Evolutionary conservation across 2,329 filamentous ascomycete species (phyloP), one percentile per base, ranked within the genome.

Genomic region (Leptoxyphium fumago): DNA sequence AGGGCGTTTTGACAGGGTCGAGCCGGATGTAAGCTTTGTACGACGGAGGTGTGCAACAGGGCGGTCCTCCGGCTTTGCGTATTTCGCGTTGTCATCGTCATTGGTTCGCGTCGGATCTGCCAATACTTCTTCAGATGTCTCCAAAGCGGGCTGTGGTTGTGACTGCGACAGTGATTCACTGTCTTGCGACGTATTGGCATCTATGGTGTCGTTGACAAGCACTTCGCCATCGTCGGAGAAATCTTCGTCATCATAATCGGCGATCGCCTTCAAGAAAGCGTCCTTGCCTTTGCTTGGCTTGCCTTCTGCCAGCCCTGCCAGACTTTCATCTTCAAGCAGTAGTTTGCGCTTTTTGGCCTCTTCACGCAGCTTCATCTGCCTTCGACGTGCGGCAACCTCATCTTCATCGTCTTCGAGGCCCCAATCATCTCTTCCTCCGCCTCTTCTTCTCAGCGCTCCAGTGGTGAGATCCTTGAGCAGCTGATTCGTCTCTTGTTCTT

Each of bases 381-480:
- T 78, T 39, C 78, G 76, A 28, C 82, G 77, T 55, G 89, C 84
- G 8, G 54, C 61, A 14, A 82, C 77, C 53, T 95, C 89, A 52
- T 95, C 89, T 2, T 85, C 89, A 60, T 96, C 91, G 5, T 86
- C 88, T 17, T 63, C 60, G 10, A 88, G 80, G 13, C 15, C 32
- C 32, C 32, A 36, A 54, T 88, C 83, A 59, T 84, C 74, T 42
- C 54, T 55, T 49, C 81, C 83, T 9, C 58, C 76, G 15, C 70
- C 73, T 60, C 93, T 89, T 48, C 85, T 81, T 10, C 88, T 82
- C 41, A 98, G 74, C 61, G 79, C 82, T 42, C 91, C 91, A 10
- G 82, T 93, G 4, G 85, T 91, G 55, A 98, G 82, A 58, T 96
- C 89, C 54, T 84, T 88, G 71, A 91, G 86, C 42, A 98, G 74